A percentile compares a stretch with the other conserved stretches of the same genome.
Conservation (phyloP, 2,329 filamentous ascomycete species). For the Fusarium equiseti region DNA sequence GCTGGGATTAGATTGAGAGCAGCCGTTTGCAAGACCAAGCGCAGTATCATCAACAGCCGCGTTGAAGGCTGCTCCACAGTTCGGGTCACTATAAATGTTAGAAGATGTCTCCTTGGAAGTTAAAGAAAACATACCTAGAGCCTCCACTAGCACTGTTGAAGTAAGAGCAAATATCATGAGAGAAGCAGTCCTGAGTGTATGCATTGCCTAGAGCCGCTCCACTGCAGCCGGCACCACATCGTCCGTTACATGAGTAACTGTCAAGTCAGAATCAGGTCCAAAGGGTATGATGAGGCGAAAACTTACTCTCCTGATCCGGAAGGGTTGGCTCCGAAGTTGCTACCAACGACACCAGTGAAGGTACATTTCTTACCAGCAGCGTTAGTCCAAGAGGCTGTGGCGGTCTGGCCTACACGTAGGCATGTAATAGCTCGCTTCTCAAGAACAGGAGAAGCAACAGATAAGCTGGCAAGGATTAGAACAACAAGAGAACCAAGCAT, state of each 20-base stretch:
- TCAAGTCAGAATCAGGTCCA: background rate
- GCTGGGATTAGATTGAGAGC: constrained; percentile 52
- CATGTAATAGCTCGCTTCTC: constrained; percentile 40
- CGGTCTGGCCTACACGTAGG: constrained; percentile 48
- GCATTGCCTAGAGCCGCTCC: constrained; percentile 59
- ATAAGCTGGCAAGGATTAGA: constrained; percentile 16
- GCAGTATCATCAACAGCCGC: constrained; percentile 59
- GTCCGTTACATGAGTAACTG: constrained; percentile 63
- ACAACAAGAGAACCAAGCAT: constrained; percentile 26
- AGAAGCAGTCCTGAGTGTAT: constrained; percentile 65
- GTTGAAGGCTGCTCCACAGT: constrained; percentile 60
- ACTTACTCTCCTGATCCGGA: constrained; percentile 58
- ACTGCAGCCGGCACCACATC: constrained; percentile 61
- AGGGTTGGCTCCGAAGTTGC: constrained; percentile 60
- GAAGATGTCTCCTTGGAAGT: background rate
- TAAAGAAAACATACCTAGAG: constrained; percentile 51
- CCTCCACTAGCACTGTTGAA: constrained; percentile 63
- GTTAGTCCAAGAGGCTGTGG: constrained; percentile 62
- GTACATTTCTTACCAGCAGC: constrained; percentile 56
- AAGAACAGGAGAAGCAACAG: constrained; percentile 24
- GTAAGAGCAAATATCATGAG: constrained; percentile 64
- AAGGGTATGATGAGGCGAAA: fast-evolving
- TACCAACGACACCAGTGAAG: constrained; percentile 59
- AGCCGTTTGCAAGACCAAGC: constrained; percentile 52
- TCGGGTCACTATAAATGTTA: constrained; percentile 55